Evolutionary conservation across 768 basidiomycete species (phyloP), one percentile per base, ranked within the genome.

Genomic region (Mycena polygramma): DNA sequence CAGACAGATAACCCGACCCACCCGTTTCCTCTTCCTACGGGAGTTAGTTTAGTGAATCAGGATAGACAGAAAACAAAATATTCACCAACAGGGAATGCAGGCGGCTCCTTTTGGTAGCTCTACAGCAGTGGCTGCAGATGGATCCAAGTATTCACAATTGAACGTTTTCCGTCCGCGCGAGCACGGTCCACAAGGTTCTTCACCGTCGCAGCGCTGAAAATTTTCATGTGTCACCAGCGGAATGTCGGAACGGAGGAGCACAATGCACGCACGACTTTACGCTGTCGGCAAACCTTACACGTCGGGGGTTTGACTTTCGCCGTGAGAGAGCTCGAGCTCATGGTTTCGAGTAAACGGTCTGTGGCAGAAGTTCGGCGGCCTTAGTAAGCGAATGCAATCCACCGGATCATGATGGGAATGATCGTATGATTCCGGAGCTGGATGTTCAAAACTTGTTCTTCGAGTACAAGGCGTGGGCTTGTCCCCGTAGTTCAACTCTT

Each of bases 41-140:
- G 30, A 3, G 30, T 30, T 45, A 49, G 37, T 30, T 30, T 30
- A 17, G 36, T 36, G 19, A n/a, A 24, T 22, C 24, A 11, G 13
- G 5, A 39, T n/a, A 2, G 7, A n/a, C n/a, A 11, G 17, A 30
- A 39, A 41, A 2, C 4, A 26, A 26, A 22, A 7, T 22, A 30
- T 13, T 57, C 54, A 62, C 60, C 68, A 52, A 43, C 68, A 69
- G 11, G 45, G 62, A 20, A 52, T 4, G n/a, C 68, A 69, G 0
- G 68, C 68, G 15, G 55, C 48, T 24, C 62, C 62, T n/a, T 69
- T 69, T 20, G 68, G 62, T n/a, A 69, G 68, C 20, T 63, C 61
- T 7, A 2, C 4, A 9, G 5, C 3, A 9, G 17, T 36, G 26
- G 35, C 20, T 17, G 36, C n/a, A 20, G 60, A 57, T 6, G 30